Evolutionary conservation across 2,329 filamentous ascomycete genomes (phyloP).

Genomic region (Ceratocystis destructans): DNA sequence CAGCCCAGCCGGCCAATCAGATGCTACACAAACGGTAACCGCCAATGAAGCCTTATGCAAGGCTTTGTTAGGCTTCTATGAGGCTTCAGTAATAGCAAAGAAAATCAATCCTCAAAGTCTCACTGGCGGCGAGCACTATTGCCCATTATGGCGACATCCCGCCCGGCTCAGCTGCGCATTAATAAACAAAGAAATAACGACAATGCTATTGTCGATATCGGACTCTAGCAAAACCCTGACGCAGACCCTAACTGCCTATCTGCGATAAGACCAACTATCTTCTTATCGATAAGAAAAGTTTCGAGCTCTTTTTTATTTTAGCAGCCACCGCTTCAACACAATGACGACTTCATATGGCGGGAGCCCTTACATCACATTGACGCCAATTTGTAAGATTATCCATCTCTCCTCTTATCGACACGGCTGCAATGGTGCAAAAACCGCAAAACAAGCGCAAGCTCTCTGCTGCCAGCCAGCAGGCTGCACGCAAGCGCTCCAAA

Average conservation of each 20-base stretch:
- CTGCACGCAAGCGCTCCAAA: slow-evolving; percentile 15
- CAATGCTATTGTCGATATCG: neutral
- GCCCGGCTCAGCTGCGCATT: neutral
- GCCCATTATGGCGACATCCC: neutral
- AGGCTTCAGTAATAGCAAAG: neutral
- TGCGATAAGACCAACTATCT: no score
- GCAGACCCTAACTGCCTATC: neutral
- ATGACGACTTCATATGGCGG: neutral
- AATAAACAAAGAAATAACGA: neutral
- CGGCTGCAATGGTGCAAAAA: slow-evolving; percentile 1
- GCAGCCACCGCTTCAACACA: neutral
- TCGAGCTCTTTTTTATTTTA: neutral
- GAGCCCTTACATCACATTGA: no score
- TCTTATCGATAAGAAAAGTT: slow-evolving; percentile 10
- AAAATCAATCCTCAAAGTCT: no score
- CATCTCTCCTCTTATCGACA: no score
- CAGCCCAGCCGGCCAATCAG: neutral
- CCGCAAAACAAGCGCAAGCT: slow-evolving; percentile 14
- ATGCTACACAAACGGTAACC: neutral
- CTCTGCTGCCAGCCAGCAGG: neutral
- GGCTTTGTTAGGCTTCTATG: neutral
- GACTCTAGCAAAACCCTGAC: neutral
- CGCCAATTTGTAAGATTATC: neutral
- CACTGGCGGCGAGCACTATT: neutral
- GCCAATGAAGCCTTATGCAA: neutral